A percentile compares a stretch with the other conserved stretches of the same genome.
Conservation (phyloP, 2,329 filamentous ascomycete species). For the Alternaria infectoria region DNA sequence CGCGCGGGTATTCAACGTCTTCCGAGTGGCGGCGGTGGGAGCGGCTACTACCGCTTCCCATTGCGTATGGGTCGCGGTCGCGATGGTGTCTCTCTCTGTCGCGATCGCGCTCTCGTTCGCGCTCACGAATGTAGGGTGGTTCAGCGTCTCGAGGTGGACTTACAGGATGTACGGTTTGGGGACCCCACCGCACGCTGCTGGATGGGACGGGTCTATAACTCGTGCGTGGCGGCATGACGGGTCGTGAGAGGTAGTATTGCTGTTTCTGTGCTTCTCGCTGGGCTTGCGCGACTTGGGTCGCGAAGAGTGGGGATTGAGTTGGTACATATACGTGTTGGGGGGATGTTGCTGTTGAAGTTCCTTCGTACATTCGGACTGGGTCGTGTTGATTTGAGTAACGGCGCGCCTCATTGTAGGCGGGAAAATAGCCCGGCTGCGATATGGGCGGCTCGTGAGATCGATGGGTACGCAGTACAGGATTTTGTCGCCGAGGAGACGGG, state of each 20-base stretch:
- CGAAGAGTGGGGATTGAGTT: slow-evolving; percentile 55
- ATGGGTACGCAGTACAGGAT: slow-evolving; percentile 47
- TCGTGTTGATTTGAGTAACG: slow-evolving; percentile 36
- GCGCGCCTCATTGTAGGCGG: slow-evolving; percentile 38
- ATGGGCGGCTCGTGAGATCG: slow-evolving; percentile 52
- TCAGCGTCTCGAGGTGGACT: slow-evolving; percentile 32
- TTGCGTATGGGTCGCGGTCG: slow-evolving; percentile 17
- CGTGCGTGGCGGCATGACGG: slow-evolving; percentile 31
- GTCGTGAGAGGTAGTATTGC: slow-evolving; percentile 40
- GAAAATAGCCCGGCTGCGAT: slow-evolving; percentile 49
- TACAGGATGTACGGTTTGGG: slow-evolving; percentile 16
- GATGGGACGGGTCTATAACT: slow-evolving; percentile 33
- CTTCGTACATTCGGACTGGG: slow-evolving; percentile 18
- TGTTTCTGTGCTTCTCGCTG: slow-evolving; percentile 35
- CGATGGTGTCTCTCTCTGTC: slow-evolving; percentile 19
- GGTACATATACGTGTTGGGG: slow-evolving; percentile 51
- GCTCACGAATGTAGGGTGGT: slow-evolving; percentile 21
- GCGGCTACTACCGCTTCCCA: slow-evolving; percentile 15
- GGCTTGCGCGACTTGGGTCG: slow-evolving; percentile 52
- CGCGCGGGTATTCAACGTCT: slow-evolving; percentile 34
- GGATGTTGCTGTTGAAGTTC: slow-evolving; percentile 24
- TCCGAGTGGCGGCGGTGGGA: slow-evolving; percentile 31
- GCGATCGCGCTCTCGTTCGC: slow-evolving; percentile 25
- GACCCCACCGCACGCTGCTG: slow-evolving; percentile 30
- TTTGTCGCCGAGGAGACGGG: slow-evolving; percentile 32